Evolutionary conservation across 75 land plant genomes (phyloP).

Genomic region (Selaginella moellendorffii): DNA sequence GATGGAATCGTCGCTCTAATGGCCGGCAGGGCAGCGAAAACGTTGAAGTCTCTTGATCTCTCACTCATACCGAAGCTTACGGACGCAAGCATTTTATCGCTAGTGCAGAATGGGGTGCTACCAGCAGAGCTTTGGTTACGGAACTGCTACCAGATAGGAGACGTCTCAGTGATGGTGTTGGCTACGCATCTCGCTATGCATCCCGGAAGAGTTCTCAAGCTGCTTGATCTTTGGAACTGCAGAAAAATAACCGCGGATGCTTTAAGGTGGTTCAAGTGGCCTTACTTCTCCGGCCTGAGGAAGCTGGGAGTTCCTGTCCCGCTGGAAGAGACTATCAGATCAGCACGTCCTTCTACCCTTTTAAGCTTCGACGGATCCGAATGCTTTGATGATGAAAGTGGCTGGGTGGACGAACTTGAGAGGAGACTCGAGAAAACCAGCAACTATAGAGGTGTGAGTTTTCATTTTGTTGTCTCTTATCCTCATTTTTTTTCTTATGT

Average conservation of each 20-base stretch:
- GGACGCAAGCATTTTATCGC: slow-evolving; percentile 43
- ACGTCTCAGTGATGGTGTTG: slow-evolving; percentile 66
- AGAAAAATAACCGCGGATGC: slow-evolving; percentile 49
- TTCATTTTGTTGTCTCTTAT: too few species aligned
- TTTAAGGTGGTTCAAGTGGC: slow-evolving; percentile 67
- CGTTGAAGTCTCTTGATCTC: slow-evolving; percentile 55
- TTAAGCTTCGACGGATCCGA: too few species aligned
- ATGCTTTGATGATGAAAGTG: too few species aligned
- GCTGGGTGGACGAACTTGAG: too few species aligned
- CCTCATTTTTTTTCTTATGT: too few species aligned
- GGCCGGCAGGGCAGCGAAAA: slow-evolving; percentile 26
- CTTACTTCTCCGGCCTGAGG: slow-evolving; percentile 87
- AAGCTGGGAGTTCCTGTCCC: slow-evolving; percentile 66
- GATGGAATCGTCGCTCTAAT: slow-evolving; percentile 46
- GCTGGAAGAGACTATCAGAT: slow-evolving; percentile 36
- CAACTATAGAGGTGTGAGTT: too few species aligned
- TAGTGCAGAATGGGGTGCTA: slow-evolving; percentile 43
- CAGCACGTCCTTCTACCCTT: slow-evolving; percentile 47
- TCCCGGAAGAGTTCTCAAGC: slow-evolving; percentile 44
- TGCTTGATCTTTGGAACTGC: slow-evolving; percentile 74
- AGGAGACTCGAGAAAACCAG: too few species aligned
- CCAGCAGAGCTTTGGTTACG: slow-evolving; percentile 62
- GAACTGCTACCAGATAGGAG: slow-evolving; percentile 61
- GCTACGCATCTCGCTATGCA: slow-evolving; percentile 46
- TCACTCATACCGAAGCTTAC: slow-evolving; percentile 59